Base-by-base conservation (phyloP, 306 rosid species). In the Vigna angularis region DNA sequence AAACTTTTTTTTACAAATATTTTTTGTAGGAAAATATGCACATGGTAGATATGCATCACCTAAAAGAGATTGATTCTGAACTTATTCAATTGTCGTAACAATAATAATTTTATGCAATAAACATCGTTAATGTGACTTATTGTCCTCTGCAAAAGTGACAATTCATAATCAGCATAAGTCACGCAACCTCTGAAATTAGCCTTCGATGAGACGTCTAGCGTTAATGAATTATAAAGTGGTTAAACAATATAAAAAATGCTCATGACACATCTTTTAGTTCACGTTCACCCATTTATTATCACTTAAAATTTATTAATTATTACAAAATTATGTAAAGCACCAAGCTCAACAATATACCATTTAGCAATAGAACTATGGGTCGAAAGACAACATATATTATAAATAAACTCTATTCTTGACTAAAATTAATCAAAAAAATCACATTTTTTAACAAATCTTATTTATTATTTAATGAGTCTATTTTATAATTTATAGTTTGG, bases 71-170 rank as follows among this genome's bases (percentile, higher is more conserved):
- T 76, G 55, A 51, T 52, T 42, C 66, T 51, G 16, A 47, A 62
- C 17, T 8, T 59, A 24, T n/a, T 50, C 50, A 30, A 59, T 34
- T 38, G 15, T 79, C 78, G 40, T 38, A 16, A 28, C 58, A 4
- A 12, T n/a, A 24, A 4, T 49, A 62, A 64, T 18, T 34, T 47
- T 70, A 70, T 58, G 63, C 49, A 17, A n/a, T 13, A 20, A 11
- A 61, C 20, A 72, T 55, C 59, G 44, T 55, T 18, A 36, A 28
- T n/a, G 42, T 51, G 74, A 64, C 53, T 17, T 20, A 13, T 57
- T 8, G n/a, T 58, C 17, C 9, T 28, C 4, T 28, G 18, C 70
- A 28, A 32, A 65, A 15, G 34, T 56, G 76, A 67, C 45, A 28
- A 32, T 36, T 56, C 1, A 66, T 66, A 36, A 36, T 38, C 45